Percentiles rank a stretch among this genome's conserved stretches.
Evolutionary conservation across 2,329 filamentous ascomycete genomes (phyloP).

Genomic region (Nothomitra cinnamomea): DNA sequence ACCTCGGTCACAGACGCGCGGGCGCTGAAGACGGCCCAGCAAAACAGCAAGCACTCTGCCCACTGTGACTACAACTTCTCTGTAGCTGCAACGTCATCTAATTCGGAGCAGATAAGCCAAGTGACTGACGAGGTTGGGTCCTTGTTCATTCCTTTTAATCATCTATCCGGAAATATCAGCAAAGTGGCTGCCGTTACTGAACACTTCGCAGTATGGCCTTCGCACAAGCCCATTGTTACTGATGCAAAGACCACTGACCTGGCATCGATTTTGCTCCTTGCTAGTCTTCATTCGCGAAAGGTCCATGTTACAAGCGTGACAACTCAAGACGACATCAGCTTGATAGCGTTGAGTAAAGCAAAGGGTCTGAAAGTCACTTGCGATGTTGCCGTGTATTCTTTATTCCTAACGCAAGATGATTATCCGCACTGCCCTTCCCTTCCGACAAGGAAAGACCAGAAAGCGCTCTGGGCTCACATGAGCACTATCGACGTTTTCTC

Average conservation of each 20-base stretch:
- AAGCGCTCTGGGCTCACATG: conserved; percentile 57
- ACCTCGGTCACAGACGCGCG: conserved; percentile 56
- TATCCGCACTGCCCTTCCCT: conserved; percentile 50
- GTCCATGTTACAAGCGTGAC: conserved; percentile 68
- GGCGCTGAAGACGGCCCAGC: conserved; percentile 53
- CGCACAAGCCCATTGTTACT: conserved; percentile 63
- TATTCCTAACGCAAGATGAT: conserved; percentile 57
- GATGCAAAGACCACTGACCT: conserved; percentile 68
- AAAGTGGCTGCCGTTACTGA: conserved; percentile 65
- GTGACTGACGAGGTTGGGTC: conserved; percentile 60
- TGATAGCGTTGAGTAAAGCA: conserved; percentile 62
- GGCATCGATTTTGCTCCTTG: conserved; percentile 62
- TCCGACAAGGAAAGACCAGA: conserved; percentile 50
- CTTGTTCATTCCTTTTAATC: conserved; percentile 68
- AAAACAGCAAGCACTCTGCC: conserved; percentile 48
- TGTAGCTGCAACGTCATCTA: conserved; percentile 54
- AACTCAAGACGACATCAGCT: conserved; percentile 61
- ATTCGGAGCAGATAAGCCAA: conserved; percentile 57
- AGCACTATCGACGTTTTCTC: conserved; percentile 63
- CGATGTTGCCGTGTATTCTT: conserved; percentile 63
- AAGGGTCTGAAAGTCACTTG: conserved; percentile 73
- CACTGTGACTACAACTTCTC: conserved; percentile 72
- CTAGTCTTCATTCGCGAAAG: conserved; percentile 60
- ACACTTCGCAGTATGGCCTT: conserved; percentile 64
- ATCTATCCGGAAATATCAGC: conserved; percentile 66